Evolutionary conservation across 2,329 filamentous ascomycete species (phyloP).

Genomic region (Metarhizium sp.): DNA sequence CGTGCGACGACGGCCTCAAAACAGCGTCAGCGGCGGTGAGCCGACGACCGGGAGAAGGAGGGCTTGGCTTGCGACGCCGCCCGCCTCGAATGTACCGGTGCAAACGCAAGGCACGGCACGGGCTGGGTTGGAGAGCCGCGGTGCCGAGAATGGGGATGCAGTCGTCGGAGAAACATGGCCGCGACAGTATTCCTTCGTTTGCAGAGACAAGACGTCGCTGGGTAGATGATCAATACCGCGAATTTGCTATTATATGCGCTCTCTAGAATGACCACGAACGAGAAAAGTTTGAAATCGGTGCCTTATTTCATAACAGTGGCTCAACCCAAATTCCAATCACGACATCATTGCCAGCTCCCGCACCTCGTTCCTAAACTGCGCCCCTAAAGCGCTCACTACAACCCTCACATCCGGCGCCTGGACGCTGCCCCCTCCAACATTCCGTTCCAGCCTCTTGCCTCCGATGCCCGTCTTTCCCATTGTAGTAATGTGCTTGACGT

Average conservation of each 20-base stretch:
- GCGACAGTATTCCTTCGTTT: neutral
- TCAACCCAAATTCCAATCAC: neutral
- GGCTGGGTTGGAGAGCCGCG: neutral
- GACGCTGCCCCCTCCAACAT: conserved; percentile 11
- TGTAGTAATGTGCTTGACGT: conserved; percentile 35
- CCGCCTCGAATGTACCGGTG: neutral
- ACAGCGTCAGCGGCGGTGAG: neutral
- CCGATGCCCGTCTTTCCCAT: conserved; percentile 33
- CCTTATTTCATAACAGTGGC: neutral
- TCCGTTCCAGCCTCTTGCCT: conserved; percentile 10
- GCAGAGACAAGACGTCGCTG: neutral
- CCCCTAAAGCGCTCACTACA: conserved; percentile 23
- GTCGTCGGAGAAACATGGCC: neutral
- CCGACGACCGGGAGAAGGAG: neutral
- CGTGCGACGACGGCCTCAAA: too few relatives aligned
- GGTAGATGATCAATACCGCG: neutral
- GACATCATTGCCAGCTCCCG: conserved; percentile 20
- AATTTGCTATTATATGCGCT: neutral
- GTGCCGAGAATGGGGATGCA: neutral
- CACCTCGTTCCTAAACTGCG: conserved; percentile 33
- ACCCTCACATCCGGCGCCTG: conserved; percentile 19
- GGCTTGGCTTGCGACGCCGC: neutral
- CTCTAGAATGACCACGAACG: neutral
- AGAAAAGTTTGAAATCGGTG: neutral
- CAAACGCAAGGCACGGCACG: neutral